Evolutionary conservation across 1,139 yeast species (phyloP), one percentile per base, ranked within the genome.

Genomic region (Kurtzmaniella quercitrusa): DNA sequence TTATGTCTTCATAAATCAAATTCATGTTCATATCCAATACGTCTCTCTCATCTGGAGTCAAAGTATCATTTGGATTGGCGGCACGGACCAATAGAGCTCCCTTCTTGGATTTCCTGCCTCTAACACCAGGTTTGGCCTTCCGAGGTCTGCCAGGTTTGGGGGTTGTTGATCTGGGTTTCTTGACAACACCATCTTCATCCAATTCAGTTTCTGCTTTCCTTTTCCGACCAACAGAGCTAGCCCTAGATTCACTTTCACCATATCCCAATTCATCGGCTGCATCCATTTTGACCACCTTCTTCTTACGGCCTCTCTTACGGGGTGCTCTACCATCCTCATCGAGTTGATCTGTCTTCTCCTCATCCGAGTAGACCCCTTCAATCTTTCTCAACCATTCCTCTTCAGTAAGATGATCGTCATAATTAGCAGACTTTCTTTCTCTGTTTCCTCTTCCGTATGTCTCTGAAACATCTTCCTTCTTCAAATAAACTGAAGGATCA

Each of bases 381-480:
- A 80, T 77, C 51, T 79, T 78, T 55, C 66, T 72, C 48, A 85
- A 66, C 93, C 93, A 85, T 60, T 85, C 90, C 48, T 83, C 91
- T 61, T 85, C 94, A 3, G 89, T 78, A 53, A 85, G 63, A 48
- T 82, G 78, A 56, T 84, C 91, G 51, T 82, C 87, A 55, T 85
- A 85, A 7, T 66, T 63, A 1, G 76, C 74, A 6, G 71, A 66
- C 57, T 82, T 82, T 41, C 87, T 76, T 55, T 83, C 88, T 61
- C 91, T 75, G 21, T 75, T 77, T 42, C 85, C 85, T 58, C 87
- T 75, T 8, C 82, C 82, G 44, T 78, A 76, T 23, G 73, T 82
- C 40, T 73, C 76, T 10, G 53, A 49, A 12, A 60, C 54, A 23
- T 40, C 43, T 45, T 72, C 75, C 42, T 72, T 67, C 53, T 78